Conservation (phyloP, 805 yeast species). For the Maudiozyma serrabonitensis region DNA sequence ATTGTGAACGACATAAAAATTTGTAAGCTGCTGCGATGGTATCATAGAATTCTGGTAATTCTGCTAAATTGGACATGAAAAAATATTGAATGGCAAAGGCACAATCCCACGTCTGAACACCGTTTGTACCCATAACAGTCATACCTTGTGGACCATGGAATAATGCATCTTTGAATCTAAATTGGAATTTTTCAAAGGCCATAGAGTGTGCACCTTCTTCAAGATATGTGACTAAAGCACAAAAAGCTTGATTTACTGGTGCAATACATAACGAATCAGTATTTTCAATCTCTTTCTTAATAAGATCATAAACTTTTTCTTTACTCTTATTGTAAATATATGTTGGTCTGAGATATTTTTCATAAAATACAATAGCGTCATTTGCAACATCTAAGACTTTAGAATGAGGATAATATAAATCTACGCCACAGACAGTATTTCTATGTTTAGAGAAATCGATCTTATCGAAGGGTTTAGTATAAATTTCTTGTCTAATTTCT, state of each 20-base stretch:
- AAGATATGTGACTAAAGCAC: constrained; percentile 56
- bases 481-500: constrained; percentile 73
- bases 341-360: constrained; percentile 60
- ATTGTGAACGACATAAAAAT: constrained; percentile 75
- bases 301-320: constrained; percentile 46
- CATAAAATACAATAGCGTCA: constrained; percentile 50
- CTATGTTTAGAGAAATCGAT: constrained; percentile 66
- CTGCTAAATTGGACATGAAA: constrained; percentile 70
- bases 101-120: constrained; percentile 95
- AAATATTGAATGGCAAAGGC: constrained; percentile 84
- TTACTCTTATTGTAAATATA: constrained; percentile 54
- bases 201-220: constrained; percentile 65
- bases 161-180: constrained; percentile 62
- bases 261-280: constrained; percentile 83
- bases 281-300: constrained; percentile 65
- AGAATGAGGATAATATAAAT: constrained; percentile 90
- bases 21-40: constrained; percentile 55
- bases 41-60: constrained; percentile 51
- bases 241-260: constrained; percentile 84
- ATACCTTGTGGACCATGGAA: constrained; percentile 87
- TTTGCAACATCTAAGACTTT: constrained; percentile 53
- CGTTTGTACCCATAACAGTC: constrained; percentile 94
- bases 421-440: constrained; percentile 83
- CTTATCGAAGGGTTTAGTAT: constrained; percentile 47
- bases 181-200: constrained; percentile 44